These are phyloP conservation scores for Coleophoma cylindrospora DNA, from an alignment of 2,329 filamentous ascomycete genomes.

Conservation along the genomic window DNA sequence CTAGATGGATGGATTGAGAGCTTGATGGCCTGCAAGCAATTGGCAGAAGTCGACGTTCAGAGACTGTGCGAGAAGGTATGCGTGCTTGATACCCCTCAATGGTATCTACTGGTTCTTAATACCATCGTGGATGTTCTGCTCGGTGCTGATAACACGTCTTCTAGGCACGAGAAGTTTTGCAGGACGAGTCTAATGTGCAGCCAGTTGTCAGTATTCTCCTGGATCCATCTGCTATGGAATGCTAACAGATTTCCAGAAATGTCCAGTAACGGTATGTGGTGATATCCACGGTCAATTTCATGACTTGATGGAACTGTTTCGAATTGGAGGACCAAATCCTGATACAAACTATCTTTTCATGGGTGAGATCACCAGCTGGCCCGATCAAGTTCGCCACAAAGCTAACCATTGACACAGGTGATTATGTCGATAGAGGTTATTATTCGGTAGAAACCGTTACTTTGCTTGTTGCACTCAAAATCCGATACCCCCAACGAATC, in stretches of 20 bases:
- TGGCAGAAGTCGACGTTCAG: slow-evolving; percentile 90
- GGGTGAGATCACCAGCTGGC: slow-evolving; percentile 52
- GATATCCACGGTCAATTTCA: slow-evolving; percentile 99
- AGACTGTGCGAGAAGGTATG: slow-evolving; percentile 95
- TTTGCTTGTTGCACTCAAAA: slow-evolving; percentile 92
- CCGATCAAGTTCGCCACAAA: slow-evolving; percentile 1
- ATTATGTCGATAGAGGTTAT: slow-evolving; percentile 98
- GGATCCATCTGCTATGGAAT: neutral
- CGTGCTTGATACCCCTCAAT: slow-evolving; percentile 12
- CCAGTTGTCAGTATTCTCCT: slow-evolving; percentile 69
- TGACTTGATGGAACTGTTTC: slow-evolving; percentile 98
- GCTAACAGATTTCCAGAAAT: slow-evolving; percentile 61
- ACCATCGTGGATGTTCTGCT: too few relatives aligned
- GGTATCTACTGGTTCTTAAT: too few relatives aligned
- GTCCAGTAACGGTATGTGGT: slow-evolving; percentile 95
- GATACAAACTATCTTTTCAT: slow-evolving; percentile 99
- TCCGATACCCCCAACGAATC: slow-evolving; percentile 95
- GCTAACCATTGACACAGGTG: slow-evolving; percentile 50
- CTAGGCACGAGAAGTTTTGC: slow-evolving; percentile 90
- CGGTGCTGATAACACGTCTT: slow-evolving; percentile 10
- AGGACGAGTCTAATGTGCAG: slow-evolving; percentile 98
- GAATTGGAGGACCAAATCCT: slow-evolving; percentile 95
- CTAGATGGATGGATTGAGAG: slow-evolving; percentile 98
- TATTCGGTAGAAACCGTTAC: slow-evolving; percentile 99
- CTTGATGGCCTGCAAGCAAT: slow-evolving; percentile 97